Evolutionary conservation across 345 rosid species (phyloP), one percentile per base, ranked within the genome.

Genomic region (Excoecaria agallocha): DNA sequence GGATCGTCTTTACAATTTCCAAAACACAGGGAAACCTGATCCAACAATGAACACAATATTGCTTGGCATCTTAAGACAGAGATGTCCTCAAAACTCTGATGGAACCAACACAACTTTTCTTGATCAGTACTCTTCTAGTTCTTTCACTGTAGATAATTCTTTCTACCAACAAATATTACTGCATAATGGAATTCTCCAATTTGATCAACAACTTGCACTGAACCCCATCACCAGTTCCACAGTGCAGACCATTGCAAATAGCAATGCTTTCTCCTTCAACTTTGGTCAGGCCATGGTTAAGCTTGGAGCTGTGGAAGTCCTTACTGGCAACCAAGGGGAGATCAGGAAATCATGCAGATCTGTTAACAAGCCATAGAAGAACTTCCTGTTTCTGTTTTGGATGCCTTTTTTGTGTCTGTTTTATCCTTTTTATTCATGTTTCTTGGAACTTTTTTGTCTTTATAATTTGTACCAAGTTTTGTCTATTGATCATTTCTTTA

Each of bases 231-330:
- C 89, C 50, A 74, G 48, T 9, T 35, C 68, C 74, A 71, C 49
- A 0, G 93, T 88, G 70, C 22, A 52, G 3, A 37, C 8, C 2
- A 30, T 89, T 25, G 88, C 87, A 37, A 62, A 13, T 0, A 46
- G 84, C 51, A 5, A 25, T 30, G 75, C 84, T 54, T 89, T 91
- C 76, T 9, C 66, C 24, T 30, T 25, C 37, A 60, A 20, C 67
- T 89, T 91, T 76, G 91, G 86, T 39, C 52, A 25, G 25, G 91
- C 92, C 38, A 85, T 87, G 97, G 82, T 85, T 54, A 89, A 82
- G 24, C 39, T 89, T 80, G 93, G 97, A 61, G 48, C 62, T 0
- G 69, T 85, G 8, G 70, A 63, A 6, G 76, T 80, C 48, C 80
- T 72, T 57, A 55, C 55, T 5, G 77, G 49, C 13, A 4, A 48